Evolutionary conservation across 2,329 filamentous ascomycete genomes (phyloP), one percentile per base, ranked within the genome.

Genomic region (Escovopsis sp.): DNA sequence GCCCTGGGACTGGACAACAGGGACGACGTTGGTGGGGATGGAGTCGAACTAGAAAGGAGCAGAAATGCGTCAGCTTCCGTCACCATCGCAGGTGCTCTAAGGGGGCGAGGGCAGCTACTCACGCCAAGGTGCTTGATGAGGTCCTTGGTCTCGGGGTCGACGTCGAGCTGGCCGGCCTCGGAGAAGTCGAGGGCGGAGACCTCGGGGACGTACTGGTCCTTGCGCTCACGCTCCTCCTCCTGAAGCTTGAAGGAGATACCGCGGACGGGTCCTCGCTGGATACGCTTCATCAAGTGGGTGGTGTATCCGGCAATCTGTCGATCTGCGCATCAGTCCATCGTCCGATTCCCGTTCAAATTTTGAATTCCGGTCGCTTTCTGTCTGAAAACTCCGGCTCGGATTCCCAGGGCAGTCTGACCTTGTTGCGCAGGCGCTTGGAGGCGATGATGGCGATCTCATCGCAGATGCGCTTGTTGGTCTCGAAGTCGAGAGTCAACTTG

Each of bases 191-290:
- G 84, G 63, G 91, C 91, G 48, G 93, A 98, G 58, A 98, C 77
- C 74, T 98, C 91, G 63, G 91, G 91, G 54, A 98, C 91, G 76
- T 95, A 98, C 77, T 98, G 91, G 76, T 98, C 91, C 84, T 98
- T 98, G 68, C 91, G 84, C 76, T 98, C 91, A 79, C 91, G 86
- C 82, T 98, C 91, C 77, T 98, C 91, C 76, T 98, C 91, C 75
- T 98, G 91, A 48, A 98, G 85, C 81, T 98, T 98, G 88, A 98
- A 98, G 70, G 93, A 98, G 73, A 98, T 98, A 76, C 91, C 91
- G 61, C 91, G 93, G 70, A 98, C 91, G 54, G 91, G 91, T 54
- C 91, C 91, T 68, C 91, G 87, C 78, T 96, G 91, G 60, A 98
- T 98, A 71, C 91, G 91, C 82, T 96, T 96, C 93, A 98, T 98